Percentiles rank a stretch among this genome's conserved stretches.
Conservation (phyloP, 208 protist species). For the Trypanosoma melophagium region DNA sequence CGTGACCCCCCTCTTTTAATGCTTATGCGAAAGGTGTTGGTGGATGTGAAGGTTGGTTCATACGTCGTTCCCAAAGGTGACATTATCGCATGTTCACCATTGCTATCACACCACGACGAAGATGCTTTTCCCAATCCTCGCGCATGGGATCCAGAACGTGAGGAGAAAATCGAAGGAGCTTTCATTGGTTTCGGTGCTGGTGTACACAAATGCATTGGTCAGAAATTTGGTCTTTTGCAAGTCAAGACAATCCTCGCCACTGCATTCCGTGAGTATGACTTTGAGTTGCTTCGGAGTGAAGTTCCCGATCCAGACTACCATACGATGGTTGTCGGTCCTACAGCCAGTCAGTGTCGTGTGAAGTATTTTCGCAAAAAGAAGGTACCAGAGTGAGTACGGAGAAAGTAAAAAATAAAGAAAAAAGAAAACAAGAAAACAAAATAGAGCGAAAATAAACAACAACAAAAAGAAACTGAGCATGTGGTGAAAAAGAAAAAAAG, state of each 20-base stretch:
- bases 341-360: constrained; percentile 59
- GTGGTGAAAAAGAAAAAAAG: neutral
- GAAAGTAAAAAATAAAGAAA: neutral
- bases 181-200: constrained; percentile 89
- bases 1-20: constrained; percentile 91
- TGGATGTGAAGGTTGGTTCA: constrained; percentile 68
- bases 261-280: constrained; percentile 86
- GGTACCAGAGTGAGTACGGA: constrained; percentile 5
- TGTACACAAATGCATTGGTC: constrained; percentile 92
- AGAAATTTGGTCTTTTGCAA: constrained; percentile 93
- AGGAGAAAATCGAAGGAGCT: constrained; percentile 80
- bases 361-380: constrained; percentile 75
- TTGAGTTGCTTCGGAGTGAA: constrained; percentile 61
- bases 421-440: constrained; percentile 8
- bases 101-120: constrained; percentile 77
- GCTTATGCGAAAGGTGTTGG: constrained; percentile 91
- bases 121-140: constrained; percentile 83
- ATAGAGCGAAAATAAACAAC: neutral
- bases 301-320: constrained; percentile 87
- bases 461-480: neutral
- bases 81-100: constrained; percentile 84
- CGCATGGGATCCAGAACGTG: constrained; percentile 85
- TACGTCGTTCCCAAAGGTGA: constrained; percentile 88
- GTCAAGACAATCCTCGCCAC: constrained; percentile 91
- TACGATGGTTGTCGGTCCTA: constrained; percentile 89